Percentiles rank a stretch among this genome's conserved stretches.
phyloP scores from a whole-genome alignment of 2,329 filamentous ascomycete genomes.

The Coniochaeta sp. region DNA sequence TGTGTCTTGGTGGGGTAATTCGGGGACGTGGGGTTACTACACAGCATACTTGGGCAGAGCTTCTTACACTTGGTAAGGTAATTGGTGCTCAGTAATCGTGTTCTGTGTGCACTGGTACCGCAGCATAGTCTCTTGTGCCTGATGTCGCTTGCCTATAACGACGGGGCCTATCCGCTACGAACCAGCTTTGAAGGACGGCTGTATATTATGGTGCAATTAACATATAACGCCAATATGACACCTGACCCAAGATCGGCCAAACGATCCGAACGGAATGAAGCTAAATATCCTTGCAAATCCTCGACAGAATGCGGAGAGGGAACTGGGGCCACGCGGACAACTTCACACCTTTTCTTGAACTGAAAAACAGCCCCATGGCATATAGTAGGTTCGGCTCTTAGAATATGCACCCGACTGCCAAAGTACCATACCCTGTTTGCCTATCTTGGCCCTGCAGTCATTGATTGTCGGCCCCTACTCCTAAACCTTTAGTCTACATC shows the following conservation, averaged over 20 bases:
- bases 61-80: too few relatives aligned
- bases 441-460: not conserved
- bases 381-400: not conserved
- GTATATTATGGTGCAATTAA: not conserved
- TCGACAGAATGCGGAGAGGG: not conserved
- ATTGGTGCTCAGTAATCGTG: not conserved
- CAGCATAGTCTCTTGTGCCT: too few relatives aligned
- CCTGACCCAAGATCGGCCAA: not conserved
- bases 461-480: not conserved
- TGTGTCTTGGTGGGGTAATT: not conserved
- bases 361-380: not conserved
- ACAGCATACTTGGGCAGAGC: too few relatives aligned
- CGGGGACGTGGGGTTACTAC: not conserved
- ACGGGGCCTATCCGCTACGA: too few relatives aligned
- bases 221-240: not conserved
- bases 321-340: not conserved
- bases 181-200: not conserved
- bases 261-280: not conserved
- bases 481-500: not conserved
- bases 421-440: not conserved
- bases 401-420: not conserved
- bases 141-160: not conserved
- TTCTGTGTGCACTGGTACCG: too few relatives aligned
- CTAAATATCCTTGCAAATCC: not conserved
- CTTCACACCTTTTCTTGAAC: too few relatives aligned